Evolutionary conservation across 371 early-diverging fungal genomes (phyloP), one percentile per base, ranked within the genome.

Genomic region (Mucor lusitanicus): DNA sequence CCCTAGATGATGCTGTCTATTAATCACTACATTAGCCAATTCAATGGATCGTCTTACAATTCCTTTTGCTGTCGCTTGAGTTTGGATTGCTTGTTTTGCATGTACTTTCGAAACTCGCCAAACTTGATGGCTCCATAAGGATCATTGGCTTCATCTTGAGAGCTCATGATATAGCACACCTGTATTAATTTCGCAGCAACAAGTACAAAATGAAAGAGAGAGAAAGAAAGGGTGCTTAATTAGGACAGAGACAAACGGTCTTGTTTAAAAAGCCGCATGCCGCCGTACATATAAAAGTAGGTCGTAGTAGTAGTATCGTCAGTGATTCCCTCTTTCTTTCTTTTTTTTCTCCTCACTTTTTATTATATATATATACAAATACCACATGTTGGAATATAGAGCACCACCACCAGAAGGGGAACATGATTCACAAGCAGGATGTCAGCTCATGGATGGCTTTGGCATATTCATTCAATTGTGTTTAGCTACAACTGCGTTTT

Each of bases 401-500:
- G 35, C 53, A 30, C 66, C 68, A 37, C 64, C 40, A 40, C 40
- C 40, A 40, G 17, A 13, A 40, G 40, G 72, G 8, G 59, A 71
- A 56, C 71, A 74, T 3, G 70, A 73, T 54, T 67, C 73, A 3
- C 67, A 84, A 60, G 71, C 76, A 35, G 77, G 83, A 1, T 89
- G 89, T 57, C 75, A 84, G 48, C 75, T 89, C 21, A 79, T 87
- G 77, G 86, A 87, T 71, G 42, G 78, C 8, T 90, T 90, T 78
- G 90, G 87, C 25, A 87, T 90, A 54, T 78, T 85, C 61, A 80
- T 90, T 32, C 90, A 90, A 63, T 54, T 87, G 19, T 75, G 85
- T 35, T 65, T 90, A 44, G 90, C 86, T n/a, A 69, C 86, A 48
- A 76, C 83, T 61, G 89, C 87, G 3, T 85, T 88, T 62, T 87